Conservation (phyloP, 805 yeast genomes). For the Kodamaea lidongshanica region DNA sequence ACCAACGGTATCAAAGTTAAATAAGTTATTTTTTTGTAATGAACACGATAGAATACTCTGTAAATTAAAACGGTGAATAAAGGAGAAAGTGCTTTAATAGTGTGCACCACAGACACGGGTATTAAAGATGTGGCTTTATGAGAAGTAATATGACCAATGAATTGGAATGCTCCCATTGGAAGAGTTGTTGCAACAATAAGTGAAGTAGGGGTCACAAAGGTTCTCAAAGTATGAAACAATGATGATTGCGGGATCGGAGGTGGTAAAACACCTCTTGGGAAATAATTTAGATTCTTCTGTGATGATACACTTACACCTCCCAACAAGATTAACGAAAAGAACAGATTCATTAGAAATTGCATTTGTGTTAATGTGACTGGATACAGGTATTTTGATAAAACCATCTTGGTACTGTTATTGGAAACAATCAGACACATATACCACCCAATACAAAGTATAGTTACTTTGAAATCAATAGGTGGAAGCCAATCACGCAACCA, state of each 20-base stretch:
- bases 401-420: slow-evolving; percentile 73
- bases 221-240: slow-evolving; percentile 14
- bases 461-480: slow-evolving; percentile 19
- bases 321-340: slow-evolving; percentile 47
- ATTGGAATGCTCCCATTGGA: slow-evolving; percentile 94
- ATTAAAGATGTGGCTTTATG: slow-evolving; percentile 89
- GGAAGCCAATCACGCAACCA: slow-evolving; percentile 14
- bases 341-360: slow-evolving; percentile 72
- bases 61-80: slow-evolving; percentile 80
- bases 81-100: slow-evolving; percentile 89
- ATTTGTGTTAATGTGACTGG: slow-evolving; percentile 88
- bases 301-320: slow-evolving; percentile 25
- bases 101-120: slow-evolving; percentile 93
- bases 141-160: slow-evolving; percentile 83
- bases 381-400: slow-evolving; percentile 60
- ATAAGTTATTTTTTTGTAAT: slow-evolving; percentile 63
- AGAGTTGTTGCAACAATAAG: slow-evolving; percentile 59
- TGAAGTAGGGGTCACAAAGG: slow-evolving; percentile 50
- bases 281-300: slow-evolving; percentile 13
- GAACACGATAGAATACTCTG: slow-evolving; percentile 50
- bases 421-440: slow-evolving; percentile 75
- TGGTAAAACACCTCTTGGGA: slow-evolving; percentile 50
- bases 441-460: slow-evolving; percentile 64
- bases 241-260: slow-evolving; percentile 10
- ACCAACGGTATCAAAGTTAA: slow-evolving; percentile 73